Evolutionary conservation across 2,329 filamentous ascomycete species (phyloP).

Genomic region (Ophiostoma sp.): DNA sequence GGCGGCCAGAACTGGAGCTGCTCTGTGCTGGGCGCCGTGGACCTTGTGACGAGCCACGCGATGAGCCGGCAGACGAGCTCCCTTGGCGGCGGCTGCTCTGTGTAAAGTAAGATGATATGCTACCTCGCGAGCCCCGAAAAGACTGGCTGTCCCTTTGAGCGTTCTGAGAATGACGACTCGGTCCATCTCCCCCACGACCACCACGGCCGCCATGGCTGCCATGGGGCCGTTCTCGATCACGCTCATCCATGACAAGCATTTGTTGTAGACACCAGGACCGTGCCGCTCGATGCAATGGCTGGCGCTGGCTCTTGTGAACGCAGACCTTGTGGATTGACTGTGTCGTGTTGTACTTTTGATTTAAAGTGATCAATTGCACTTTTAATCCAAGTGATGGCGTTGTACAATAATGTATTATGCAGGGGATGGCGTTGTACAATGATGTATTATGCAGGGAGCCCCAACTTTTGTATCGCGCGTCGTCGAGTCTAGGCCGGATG

Average conservation of each 20-base stretch:
- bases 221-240: neutral
- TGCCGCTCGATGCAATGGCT: no score
- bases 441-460: no score
- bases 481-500: neutral
- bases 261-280: neutral
- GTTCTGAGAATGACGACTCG: neutral
- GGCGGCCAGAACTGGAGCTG: neutral
- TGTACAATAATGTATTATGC: no score
- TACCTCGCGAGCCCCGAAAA: neutral
- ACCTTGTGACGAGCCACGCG: neutral
- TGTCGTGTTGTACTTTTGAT: neutral
- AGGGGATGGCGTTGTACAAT: no score
- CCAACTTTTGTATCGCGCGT: neutral
- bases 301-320: no score
- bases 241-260: neutral
- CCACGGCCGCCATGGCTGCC: neutral
- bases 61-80: neutral
- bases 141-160: neutral
- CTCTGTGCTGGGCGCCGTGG: neutral
- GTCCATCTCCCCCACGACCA: neutral
- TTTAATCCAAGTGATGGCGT: no score
- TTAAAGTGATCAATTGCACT: neutral
- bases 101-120: conserved; percentile 6
- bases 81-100: neutral
- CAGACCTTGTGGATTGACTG: no score